Percentiles rank a stretch among this genome's conserved stretches.
Evolutionary conservation across 768 basidiomycete genomes (phyloP).

Genomic region (Hypsizygus marmoreus): DNA sequence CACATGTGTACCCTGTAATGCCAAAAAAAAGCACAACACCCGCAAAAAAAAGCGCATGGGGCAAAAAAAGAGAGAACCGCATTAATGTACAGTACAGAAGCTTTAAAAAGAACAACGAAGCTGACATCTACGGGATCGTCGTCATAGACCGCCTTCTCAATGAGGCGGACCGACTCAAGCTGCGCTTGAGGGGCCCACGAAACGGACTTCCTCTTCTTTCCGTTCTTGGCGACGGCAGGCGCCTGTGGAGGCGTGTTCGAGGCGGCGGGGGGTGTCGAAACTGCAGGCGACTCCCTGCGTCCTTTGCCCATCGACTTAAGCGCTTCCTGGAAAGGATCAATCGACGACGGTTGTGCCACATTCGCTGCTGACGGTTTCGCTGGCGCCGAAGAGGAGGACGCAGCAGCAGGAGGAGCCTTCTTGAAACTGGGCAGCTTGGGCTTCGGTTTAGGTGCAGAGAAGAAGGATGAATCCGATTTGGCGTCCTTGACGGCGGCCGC

Average conservation of each 20-base stretch:
- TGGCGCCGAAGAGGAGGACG: slow-evolving; percentile 28
- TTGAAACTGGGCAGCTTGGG: slow-evolving; percentile 85
- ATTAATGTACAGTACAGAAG: slow-evolving; percentile 56
- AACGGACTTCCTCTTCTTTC: slow-evolving; percentile 76
- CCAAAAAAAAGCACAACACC: slow-evolving; percentile 31
- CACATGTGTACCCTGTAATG: slow-evolving; percentile 74
- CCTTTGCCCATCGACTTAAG: slow-evolving; percentile 73
- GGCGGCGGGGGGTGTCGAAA: slow-evolving; percentile 53
- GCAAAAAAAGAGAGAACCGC: slow-evolving; percentile 31
- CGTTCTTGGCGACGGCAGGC: slow-evolving; percentile 36
- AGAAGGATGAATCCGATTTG: slow-evolving; percentile 86
- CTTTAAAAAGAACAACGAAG: slow-evolving; percentile 42
- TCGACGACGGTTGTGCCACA: slow-evolving; percentile 73
- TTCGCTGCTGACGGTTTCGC: slow-evolving; percentile 31
- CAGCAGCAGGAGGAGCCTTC: slow-evolving; percentile 56
- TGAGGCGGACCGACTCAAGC: slow-evolving; percentile 75
- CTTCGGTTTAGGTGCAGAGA: slow-evolving; percentile 84
- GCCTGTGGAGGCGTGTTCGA: slow-evolving; percentile 35
- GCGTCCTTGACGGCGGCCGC: slow-evolving; percentile 63
- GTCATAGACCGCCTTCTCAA: slow-evolving; percentile 87
- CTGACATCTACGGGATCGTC: slow-evolving; percentile 88
- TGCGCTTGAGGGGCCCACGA: slow-evolving; percentile 76
- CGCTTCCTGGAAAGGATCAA: slow-evolving; percentile 82
- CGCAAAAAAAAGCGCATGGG: slow-evolving; percentile 25
- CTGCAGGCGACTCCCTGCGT: slow-evolving; percentile 62